Conservation (phyloP, 2,329 filamentous ascomycete species). For the Myriangium duriaei region DNA sequence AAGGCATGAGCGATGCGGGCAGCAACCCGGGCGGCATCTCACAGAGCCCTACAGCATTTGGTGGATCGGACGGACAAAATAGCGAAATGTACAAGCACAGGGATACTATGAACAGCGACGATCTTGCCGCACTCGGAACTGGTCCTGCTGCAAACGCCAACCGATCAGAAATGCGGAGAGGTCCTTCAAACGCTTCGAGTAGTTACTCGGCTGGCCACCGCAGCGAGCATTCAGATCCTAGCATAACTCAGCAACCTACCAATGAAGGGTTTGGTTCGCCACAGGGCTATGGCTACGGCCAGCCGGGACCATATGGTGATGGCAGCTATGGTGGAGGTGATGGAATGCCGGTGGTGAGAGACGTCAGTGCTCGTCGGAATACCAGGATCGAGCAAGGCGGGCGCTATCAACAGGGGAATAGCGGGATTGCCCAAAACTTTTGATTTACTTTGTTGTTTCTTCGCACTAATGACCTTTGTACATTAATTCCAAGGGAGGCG, state of each 20-base stretch:
- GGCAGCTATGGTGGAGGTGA: slow-evolving; percentile 43
- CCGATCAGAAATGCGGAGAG: slow-evolving; percentile 65
- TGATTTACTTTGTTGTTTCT: slow-evolving; percentile 1
- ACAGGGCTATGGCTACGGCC: slow-evolving; percentile 42
- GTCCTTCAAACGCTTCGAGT: slow-evolving; percentile 89
- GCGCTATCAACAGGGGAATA: slow-evolving; percentile 77
- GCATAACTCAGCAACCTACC: slow-evolving; percentile 21
- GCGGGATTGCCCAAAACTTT: slow-evolving; percentile 95
- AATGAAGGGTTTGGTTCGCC: slow-evolving; percentile 38
- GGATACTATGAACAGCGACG: slow-evolving; percentile 56
- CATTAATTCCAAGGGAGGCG: not conserved
- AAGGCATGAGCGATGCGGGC: slow-evolving; percentile 50
- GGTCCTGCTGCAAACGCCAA: slow-evolving; percentile 53
- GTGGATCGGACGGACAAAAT: slow-evolving; percentile 55
- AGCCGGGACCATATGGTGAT: slow-evolving; percentile 42
- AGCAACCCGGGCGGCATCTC: slow-evolving; percentile 38
- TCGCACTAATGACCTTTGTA: not conserved
- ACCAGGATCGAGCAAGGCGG: slow-evolving; percentile 87
- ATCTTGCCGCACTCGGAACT: slow-evolving; percentile 65
- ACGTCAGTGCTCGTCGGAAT: slow-evolving; percentile 84
- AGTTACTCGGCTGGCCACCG: slow-evolving; percentile 75
- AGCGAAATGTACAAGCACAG: slow-evolving; percentile 45
- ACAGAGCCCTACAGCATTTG: slow-evolving; percentile 36
- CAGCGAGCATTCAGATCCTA: slow-evolving; percentile 45
- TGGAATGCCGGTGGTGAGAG: slow-evolving; percentile 72